phyloP scores from a whole-genome alignment of 441 rosid species.

The Melastoma candidum region DNA sequence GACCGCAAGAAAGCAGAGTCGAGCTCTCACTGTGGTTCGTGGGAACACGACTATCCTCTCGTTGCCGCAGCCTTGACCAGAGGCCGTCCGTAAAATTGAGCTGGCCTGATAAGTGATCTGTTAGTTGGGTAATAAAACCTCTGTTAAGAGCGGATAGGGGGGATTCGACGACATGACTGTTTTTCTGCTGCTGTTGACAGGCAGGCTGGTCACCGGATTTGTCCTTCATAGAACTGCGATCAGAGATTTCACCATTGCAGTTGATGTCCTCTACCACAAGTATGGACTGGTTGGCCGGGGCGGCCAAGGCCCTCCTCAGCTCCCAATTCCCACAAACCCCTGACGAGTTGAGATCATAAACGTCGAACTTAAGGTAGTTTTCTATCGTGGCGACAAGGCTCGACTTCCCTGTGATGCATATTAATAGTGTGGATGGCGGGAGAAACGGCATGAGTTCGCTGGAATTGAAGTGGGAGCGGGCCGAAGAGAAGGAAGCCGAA shows the following conservation, averaged over 20 bases:
- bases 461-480: no score
- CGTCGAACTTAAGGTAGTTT: constrained; percentile 14
- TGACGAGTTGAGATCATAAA: constrained; percentile 8
- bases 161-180: no score
- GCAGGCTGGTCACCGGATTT: no score
- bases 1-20: constrained; percentile 6
- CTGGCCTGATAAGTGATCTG: no score
- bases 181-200: no score
- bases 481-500: no score
- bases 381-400: constrained; percentile 16
- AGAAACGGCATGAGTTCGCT: no score
- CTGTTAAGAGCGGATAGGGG: no score
- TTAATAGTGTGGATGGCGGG: no score
- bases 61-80: constrained; percentile 9
- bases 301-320: constrained; percentile 8
- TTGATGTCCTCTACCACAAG: constrained; percentile 13
- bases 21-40: constrained; percentile 13
- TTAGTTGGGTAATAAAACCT: no score
- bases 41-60: constrained; percentile 6
- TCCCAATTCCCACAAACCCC: constrained; percentile 1
- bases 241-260: constrained; percentile 1
- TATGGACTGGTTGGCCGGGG: constrained; percentile 9
- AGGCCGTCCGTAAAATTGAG: constrained; percentile 11
- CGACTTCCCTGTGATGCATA: constrained; percentile 16
- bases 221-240: background rate